Evolutionary conservation across 2,329 filamentous ascomycete genomes (phyloP), one percentile per base, ranked within the genome.

Genomic region (Alternaria sp.): DNA sequence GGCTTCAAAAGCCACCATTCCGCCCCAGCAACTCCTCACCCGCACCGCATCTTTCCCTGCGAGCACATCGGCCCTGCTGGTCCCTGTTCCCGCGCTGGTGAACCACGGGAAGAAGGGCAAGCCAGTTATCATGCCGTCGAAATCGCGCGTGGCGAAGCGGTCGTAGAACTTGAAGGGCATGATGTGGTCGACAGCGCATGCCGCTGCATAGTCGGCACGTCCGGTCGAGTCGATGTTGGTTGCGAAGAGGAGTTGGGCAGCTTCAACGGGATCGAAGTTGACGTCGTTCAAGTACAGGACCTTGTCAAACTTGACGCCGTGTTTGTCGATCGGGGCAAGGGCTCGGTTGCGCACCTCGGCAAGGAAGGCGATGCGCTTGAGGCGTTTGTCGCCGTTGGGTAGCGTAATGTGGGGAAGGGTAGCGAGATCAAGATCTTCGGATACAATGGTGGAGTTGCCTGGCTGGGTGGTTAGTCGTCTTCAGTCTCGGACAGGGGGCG

Each of bases 11-110:
- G 87, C 87, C 3, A 87, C 89, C 86, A 93, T 92, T 22, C 91
- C 91, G 54, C 90, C 89, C 91, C 91, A 93, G 78, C 91, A 93
- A 65, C 88, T 89, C 68, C 85, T 86, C 1, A 93, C 90, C 9
- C 87, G 85, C 1, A 93, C 90, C 0, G 90, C 86, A 66, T 89
- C 87, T 38, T 76, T 84, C 57, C 87, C 85, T 0, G 80, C 80
- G 2, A 91, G 76, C 18, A 92, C 88, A 72, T 91, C 90, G 5
- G 82, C 81, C 45, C 90, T 83, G 79, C 79, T 82, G n/a, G 69
- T 73, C 0, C 81, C 87, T 14, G 84, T 75, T 1, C 86, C 86
- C 1, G 79, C 81, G 46, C 74, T 78, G 5, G 86, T 84, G 75
- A 91, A 90, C 79, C 88, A 90, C 0, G 91, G 91, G 75, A 86